phyloP scores from a whole-genome alignment of 2,329 filamentous ascomycete genomes.

The Pseudogymnoascus sp. region DNA sequence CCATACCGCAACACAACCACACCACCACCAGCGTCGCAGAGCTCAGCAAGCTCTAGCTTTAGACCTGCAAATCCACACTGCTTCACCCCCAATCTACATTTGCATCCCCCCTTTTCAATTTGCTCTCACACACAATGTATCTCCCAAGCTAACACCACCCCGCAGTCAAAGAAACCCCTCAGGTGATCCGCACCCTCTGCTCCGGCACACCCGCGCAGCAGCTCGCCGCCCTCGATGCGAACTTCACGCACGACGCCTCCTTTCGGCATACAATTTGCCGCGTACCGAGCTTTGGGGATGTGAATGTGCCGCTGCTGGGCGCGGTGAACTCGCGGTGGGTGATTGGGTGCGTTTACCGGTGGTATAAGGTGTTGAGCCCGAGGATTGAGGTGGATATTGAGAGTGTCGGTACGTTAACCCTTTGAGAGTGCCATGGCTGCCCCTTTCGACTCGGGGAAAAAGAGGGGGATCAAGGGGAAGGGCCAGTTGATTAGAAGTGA shows the following conservation, averaged over 20 bases:
- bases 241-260: constrained; percentile 64
- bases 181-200: constrained; percentile 61
- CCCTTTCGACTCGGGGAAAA: too few relatives aligned
- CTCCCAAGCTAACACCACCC: background rate
- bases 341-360: constrained; percentile 64
- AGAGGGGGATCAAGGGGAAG: background rate
- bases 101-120: background rate
- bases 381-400: constrained; percentile 61
- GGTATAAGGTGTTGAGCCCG: constrained; percentile 80
- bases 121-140: background rate
- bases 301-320: constrained; percentile 35
- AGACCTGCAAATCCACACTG: background rate
- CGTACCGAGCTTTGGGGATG: constrained; percentile 47
- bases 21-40: background rate
- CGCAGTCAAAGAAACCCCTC: constrained; percentile 51
- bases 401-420: constrained; percentile 38
- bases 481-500: background rate
- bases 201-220: constrained; percentile 62
- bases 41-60: background rate
- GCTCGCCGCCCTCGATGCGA: constrained; percentile 55
- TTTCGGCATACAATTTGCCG: constrained; percentile 76
- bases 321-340: constrained; percentile 56
- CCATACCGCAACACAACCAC: background rate
- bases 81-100: background rate
- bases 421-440: background rate